Evolutionary conservation across 179 eudicot species (phyloP), one percentile per base, ranked within the genome.

Genomic region (Gypsophila paniculata): DNA sequence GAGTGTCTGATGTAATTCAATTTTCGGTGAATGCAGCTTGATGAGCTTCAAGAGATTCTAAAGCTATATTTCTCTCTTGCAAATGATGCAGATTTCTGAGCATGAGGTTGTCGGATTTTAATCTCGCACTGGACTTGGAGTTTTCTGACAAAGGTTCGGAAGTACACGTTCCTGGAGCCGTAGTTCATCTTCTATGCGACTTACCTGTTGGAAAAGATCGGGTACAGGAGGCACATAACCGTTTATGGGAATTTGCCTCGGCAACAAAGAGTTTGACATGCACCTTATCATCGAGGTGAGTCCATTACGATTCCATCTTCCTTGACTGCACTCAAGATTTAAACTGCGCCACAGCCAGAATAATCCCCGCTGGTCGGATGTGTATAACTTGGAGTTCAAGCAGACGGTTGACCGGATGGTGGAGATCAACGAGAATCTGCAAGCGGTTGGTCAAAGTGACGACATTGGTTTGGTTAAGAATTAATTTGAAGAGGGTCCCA

Each of bases 181-280:
- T 91, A 89, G 85, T 91, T 93, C 87, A 91, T 93, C 72, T 93
- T 93, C 84, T 93, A 91, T n/a, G 97, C 97, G 1, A 93, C 98
- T 51, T 93, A 93, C 76, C 72, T 93, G 74, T 91, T 96, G 6
- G 97, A 91, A 84, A 91, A 93, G 84, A 93, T 93, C 18, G 98
- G 98, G 32, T 93, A 93, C 87, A 91, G 98, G 98, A 89, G 98
- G 70, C 91, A 93, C 88, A 93, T 93, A 62, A 89, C 97, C 76
- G 91, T 93, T 52, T 91, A 87, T 85, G 82, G 98, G 97, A 76
- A 91, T 93, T 79, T 97, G 98, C 63, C 93, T 93, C 65, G 72
- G 89, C 84, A 89, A 97, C 12, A 91, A 93, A 70, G 97, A 91
- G 69, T 93, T 93, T 48, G 98, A 93, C 74, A 91, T 93, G 98